Percentiles rank a stretch among this genome's conserved stretches.
These are phyloP conservation scores for Metrosideros polymorpha DNA, from an alignment of 441 rosid species.

Conservation along the genomic window DNA sequence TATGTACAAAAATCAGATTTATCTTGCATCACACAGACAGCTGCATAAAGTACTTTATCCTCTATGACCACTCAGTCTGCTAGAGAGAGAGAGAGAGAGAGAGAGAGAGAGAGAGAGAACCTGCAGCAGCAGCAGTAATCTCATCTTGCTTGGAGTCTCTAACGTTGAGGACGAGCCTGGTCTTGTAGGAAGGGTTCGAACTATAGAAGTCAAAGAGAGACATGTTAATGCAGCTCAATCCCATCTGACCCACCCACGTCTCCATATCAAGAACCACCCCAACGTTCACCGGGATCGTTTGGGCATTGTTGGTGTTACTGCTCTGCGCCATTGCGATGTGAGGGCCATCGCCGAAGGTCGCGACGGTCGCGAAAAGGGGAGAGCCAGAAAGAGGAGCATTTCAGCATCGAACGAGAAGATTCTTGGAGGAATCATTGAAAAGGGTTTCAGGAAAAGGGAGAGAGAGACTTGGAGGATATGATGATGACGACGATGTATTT, in stretches of 20 bases:
- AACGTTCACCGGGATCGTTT: not conserved
- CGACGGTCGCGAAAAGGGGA: rapidly evolving
- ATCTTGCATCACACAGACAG: not conserved
- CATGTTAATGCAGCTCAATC: not conserved
- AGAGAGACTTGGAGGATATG: not conserved
- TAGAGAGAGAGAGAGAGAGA: not conserved
- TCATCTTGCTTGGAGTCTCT: not conserved
- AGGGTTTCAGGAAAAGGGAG: not conserved
- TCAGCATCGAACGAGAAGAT: not conserved
- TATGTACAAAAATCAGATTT: no score
- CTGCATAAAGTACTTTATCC: not conserved
- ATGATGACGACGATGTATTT: not conserved
- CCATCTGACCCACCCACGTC: not conserved
- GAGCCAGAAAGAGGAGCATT: not conserved
- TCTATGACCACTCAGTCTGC: not conserved
- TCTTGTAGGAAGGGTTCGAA: not conserved
- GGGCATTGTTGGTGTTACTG: not conserved
- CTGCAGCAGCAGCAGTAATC: not conserved
- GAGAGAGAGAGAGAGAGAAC: not conserved
- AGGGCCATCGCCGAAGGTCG: not conserved
- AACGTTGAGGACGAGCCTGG: not conserved
- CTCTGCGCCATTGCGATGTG: not conserved
- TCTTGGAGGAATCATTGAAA: not conserved
- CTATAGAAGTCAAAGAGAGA: not conserved
- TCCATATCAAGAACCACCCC: not conserved